Percentiles rank a stretch among this genome's conserved stretches.
These are phyloP conservation scores for Diutina mesorugosa DNA, from an alignment of 1,139 yeast genomes.

Conservation along the genomic window DNA sequence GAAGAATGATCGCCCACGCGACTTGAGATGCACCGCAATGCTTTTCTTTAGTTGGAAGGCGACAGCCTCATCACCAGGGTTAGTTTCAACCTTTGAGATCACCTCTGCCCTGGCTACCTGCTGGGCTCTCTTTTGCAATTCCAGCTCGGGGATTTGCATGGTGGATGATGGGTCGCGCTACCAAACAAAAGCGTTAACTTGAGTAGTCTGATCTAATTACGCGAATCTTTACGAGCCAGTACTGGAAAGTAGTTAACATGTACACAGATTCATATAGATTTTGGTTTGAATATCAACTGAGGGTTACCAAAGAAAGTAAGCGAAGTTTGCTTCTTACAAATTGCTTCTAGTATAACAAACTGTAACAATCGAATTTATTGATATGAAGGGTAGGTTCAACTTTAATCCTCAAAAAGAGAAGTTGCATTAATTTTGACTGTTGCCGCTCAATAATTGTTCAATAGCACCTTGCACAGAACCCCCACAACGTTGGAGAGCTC, in stretches of 20 bases:
- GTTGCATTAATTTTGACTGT: background rate
- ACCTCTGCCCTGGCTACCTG: background rate
- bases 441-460: constrained; percentile 49
- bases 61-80: background rate
- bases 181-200: background rate
- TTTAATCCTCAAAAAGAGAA: background rate
- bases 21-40: constrained; percentile 1
- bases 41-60: background rate
- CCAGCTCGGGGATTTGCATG: background rate
- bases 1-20: constrained; percentile 11
- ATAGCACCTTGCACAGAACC: constrained; percentile 97
- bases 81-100: background rate
- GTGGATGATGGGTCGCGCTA: background rate
- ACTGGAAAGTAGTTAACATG: too few relatives aligned
- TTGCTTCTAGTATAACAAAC: too few relatives aligned
- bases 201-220: background rate
- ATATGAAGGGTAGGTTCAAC: too few relatives aligned
- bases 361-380: too few relatives aligned
- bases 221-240: background rate
- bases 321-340: too few relatives aligned
- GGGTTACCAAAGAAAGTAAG: too few relatives aligned
- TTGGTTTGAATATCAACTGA: too few relatives aligned
- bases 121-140: background rate
- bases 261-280: too few relatives aligned
- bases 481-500: constrained; percentile 87